These are phyloP conservation scores for Pyricularia sp. DNA, from an alignment of 2,329 filamentous ascomycete species.

Conservation along the genomic window DNA sequence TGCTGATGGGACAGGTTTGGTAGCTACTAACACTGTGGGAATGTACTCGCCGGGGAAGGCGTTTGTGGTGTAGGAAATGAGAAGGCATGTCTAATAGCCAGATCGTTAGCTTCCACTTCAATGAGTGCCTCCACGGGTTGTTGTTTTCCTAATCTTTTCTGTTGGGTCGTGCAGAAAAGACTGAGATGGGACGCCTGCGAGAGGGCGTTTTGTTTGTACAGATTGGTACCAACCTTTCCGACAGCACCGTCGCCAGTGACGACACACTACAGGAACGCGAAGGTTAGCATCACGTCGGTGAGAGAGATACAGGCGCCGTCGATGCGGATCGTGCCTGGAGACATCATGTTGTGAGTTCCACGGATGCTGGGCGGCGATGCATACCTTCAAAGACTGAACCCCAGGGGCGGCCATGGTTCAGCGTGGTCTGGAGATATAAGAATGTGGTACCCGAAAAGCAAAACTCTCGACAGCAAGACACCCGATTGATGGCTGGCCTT, in stretches of 20 bases:
- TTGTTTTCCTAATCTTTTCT: no score
- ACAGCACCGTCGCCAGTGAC: constrained; percentile 99
- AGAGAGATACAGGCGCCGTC: background rate
- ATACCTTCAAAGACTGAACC: constrained; percentile 87
- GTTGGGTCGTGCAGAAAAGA: background rate
- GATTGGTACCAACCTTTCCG: constrained; percentile 71
- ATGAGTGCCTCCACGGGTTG: background rate
- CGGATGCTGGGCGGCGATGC: constrained; percentile 15
- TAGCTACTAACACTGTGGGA: constrained; percentile 72
- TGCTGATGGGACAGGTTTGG: background rate
- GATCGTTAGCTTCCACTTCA: constrained; percentile 18
- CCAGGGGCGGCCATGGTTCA: constrained; percentile 69
- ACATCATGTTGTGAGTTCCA: background rate
- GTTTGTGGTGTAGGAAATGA: constrained; percentile 99
- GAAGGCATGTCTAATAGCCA: constrained; percentile 73
- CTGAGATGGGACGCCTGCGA: background rate
- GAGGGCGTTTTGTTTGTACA: constrained; percentile 16
- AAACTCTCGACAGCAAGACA: background rate
- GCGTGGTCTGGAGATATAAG: background rate
- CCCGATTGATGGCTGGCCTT: constrained; percentile 2
- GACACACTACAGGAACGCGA: constrained; percentile 61
- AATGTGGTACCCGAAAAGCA: background rate
- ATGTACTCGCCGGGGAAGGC: constrained; percentile 99
- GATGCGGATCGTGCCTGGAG: background rate
- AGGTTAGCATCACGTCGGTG: constrained; percentile 9